A percentile compares a stretch with the other conserved stretches of the same genome.
Evolutionary conservation across 2,329 filamentous ascomycete species (phyloP).

Genomic region (Arthrobotrys megalospora): DNA sequence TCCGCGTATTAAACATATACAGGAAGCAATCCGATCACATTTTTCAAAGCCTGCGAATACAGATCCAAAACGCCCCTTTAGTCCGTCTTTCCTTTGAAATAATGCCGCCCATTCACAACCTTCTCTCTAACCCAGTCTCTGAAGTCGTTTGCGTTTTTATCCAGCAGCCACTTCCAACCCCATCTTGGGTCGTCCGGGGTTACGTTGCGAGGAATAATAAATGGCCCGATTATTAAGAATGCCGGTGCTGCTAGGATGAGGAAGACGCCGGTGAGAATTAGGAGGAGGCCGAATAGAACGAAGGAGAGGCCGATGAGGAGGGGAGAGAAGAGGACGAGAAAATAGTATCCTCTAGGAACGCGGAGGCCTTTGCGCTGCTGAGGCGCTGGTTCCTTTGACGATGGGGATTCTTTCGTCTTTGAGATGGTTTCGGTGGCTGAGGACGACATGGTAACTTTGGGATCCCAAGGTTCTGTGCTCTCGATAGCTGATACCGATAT

Average conservation of each 20-base stretch:
- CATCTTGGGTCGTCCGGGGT: conserved; percentile 47
- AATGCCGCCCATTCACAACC: conserved; percentile 38
- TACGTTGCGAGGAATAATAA: conserved; percentile 52
- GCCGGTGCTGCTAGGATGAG: conserved; percentile 48
- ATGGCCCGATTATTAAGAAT: conserved; percentile 48
- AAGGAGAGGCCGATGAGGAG: conserved; percentile 52
- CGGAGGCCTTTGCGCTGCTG: conserved; percentile 2
- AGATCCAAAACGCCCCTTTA: not conserved
- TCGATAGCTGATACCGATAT: too few relatives aligned
- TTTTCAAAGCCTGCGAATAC: not conserved
- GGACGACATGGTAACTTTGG: conserved; percentile 16
- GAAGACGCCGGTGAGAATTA: conserved; percentile 44
- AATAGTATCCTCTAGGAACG: conserved; percentile 52
- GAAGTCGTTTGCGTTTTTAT: conserved; percentile 42
- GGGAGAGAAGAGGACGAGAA: conserved; percentile 55
- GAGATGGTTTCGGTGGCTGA: conserved; percentile 31
- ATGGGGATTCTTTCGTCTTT: conserved; percentile 1
- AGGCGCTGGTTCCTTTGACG: not conserved
- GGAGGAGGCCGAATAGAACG: conserved; percentile 33
- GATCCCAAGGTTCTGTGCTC: too few relatives aligned
- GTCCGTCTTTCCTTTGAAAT: conserved; percentile 34
- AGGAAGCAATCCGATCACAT: not conserved
- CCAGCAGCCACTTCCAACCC: conserved; percentile 58
- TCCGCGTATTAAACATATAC: too few relatives aligned
- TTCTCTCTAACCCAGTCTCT: conserved; percentile 42